Base-by-base conservation (phyloP, 495 filamentous ascomycete species). In the Penicillium crystallinum region DNA sequence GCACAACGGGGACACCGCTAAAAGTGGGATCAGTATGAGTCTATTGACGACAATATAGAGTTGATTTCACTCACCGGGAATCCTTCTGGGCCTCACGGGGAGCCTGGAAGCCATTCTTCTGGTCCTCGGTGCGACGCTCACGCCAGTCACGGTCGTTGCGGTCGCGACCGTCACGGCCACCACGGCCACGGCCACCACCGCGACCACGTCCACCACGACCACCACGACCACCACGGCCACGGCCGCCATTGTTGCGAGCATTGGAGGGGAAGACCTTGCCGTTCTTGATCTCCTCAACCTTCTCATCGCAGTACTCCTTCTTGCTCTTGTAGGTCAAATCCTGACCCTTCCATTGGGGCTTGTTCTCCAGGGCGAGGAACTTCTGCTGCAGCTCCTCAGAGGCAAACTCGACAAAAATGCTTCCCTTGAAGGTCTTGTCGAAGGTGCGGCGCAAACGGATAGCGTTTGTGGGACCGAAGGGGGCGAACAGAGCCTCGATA, bases 321-420 rank as follows among this genome's bases (percentile, higher is more conserved):
- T 97, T 97, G 69, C 81, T 83, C 78, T 85, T 89, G 73, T 95
- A 84, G 51, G 78, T 49, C 9, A 97, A 75, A 12, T 85, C 79
- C 43, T 84, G 67, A 34, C 77, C 89, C 55, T 90, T 82, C 82
- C 83, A 96, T 56, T 82, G 81, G 43, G 92, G 92, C 66, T 88
- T 85, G n/a, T 86, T 81, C 34, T 91, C 84, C 7, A 91, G 70
- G 1, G 74, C 82, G 36, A 95, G 72, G 71, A 97, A 97, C 14
- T 78, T 78, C 62, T 90, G 75, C 58, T 87, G 83, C 21, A 81
- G 79, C 42, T 92, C 88, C 53, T 87, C 84, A 45, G 78, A 77
- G 29, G 74, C 75, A 65, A 97, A 97, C 70, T 97, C 91, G 45
- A 97, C 90, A 60, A 96, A 97, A 22, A 97, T 84, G 45, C 90